These are phyloP conservation scores for Malbranchea cinnamomea DNA, from an alignment of 2,329 filamentous ascomycete genomes.

Conservation along the genomic window DNA sequence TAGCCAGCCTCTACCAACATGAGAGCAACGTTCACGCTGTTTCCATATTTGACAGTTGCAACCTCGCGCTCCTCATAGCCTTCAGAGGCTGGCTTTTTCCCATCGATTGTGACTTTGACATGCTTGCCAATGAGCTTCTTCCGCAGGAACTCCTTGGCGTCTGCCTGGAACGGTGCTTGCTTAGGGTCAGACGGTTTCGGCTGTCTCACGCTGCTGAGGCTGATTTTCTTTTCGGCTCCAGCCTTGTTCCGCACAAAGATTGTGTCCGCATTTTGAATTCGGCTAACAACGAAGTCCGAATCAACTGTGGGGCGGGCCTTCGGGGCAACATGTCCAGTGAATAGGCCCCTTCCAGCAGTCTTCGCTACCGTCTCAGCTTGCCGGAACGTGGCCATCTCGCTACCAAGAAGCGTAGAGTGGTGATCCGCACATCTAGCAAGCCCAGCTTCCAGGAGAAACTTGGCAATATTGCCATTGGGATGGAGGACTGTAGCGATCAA, in stretches of 20 bases:
- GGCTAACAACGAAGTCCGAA: constrained; percentile 67
- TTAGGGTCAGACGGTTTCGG: constrained; percentile 79
- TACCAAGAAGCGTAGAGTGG: constrained; percentile 81
- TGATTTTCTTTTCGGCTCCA: constrained; percentile 77
- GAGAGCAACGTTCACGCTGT: constrained; percentile 78
- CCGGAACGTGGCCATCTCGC: constrained; percentile 72
- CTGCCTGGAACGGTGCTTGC: constrained; percentile 75
- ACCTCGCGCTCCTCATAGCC: constrained; percentile 93
- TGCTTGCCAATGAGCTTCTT: constrained; percentile 95
- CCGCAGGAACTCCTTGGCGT: constrained; percentile 90
- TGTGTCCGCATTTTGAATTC: constrained; percentile 78
- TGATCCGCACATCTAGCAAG: constrained; percentile 88
- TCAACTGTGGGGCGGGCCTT: constrained; percentile 48
- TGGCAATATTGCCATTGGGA: constrained; percentile 82
- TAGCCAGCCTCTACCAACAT: constrained; percentile 82
- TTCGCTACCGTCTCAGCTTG: constrained; percentile 79
- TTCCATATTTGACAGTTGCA: constrained; percentile 67
- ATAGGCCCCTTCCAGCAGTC: constrained; percentile 59
- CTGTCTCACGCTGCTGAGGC: constrained; percentile 80
- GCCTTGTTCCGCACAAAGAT: constrained; percentile 73
- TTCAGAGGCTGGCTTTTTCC: constrained; percentile 75
- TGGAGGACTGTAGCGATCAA: constrained; percentile 80
- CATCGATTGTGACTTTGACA: constrained; percentile 76
- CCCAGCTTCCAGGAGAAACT: constrained; percentile 76
- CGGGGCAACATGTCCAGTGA: constrained; percentile 59